Percentiles rank a stretch among this genome's conserved stretches.
Evolutionary conservation across 352 stramenopile genomes (phyloP).

Genomic region (Pythium dissotocum): DNA sequence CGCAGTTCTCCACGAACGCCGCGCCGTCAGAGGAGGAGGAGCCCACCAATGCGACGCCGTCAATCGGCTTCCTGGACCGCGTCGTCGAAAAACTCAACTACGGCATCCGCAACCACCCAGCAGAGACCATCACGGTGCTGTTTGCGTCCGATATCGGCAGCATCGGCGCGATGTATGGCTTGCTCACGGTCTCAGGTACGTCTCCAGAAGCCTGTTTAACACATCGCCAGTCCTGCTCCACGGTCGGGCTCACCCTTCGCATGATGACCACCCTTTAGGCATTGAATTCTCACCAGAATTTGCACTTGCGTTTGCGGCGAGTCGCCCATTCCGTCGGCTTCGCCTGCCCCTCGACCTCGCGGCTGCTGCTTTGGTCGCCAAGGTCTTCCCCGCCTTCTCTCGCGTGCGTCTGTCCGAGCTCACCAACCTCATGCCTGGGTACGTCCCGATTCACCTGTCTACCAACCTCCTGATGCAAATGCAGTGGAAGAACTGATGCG

Average conservation of each 20-base stretch:
- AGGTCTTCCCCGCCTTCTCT: conserved; percentile 72
- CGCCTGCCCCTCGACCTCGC: conserved; percentile 78
- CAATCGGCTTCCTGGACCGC: conserved; percentile 50
- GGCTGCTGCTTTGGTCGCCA: conserved; percentile 61
- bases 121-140: conserved; percentile 73
- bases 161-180: conserved; percentile 77
- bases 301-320: conserved; percentile 80
- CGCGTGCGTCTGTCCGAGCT: conserved; percentile 73
- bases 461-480: too few species aligned
- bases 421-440: conserved; percentile 58
- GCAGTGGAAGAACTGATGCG: background rate
- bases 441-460: conserved; percentile 1
- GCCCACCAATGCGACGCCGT: background rate
- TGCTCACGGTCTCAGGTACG: conserved; percentile 62
- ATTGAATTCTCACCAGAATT: conserved; percentile 81
- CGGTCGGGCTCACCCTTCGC: background rate
- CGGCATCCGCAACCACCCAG: conserved; percentile 73
- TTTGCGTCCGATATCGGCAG: conserved; percentile 81
- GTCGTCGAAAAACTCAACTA: conserved; percentile 76
- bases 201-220: background rate
- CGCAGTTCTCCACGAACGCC: conserved; percentile 20
- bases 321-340: conserved; percentile 78
- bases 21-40: background rate
- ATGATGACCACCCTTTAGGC: background rate
- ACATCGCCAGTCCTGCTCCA: background rate